Base-by-base conservation (phyloP, 495 filamentous ascomycete genomes). In the Talaromyces trachyspermus region DNA sequence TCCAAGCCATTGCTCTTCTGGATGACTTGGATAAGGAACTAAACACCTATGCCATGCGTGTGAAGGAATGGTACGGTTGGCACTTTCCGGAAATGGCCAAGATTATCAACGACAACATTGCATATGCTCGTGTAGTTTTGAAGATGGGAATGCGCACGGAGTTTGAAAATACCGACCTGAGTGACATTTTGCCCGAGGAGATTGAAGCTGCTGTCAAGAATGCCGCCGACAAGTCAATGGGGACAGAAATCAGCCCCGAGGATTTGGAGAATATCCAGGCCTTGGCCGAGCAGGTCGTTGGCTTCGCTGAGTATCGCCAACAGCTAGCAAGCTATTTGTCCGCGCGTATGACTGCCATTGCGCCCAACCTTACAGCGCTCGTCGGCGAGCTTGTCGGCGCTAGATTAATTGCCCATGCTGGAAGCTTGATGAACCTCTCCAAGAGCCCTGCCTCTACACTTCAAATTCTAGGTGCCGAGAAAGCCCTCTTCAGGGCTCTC, bases 61-160 rank as follows among this genome's bases (percentile, higher is more conserved):
- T 96, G 43, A 96, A 95, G 80, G 92, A 99, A 68, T 99, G 92
- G 92, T 99, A 99, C 58, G 92, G 92, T 48, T 99, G 92, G 92
- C 94, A 97, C 70, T 99, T 97, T 74, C 92, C 92, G 18, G 92
- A 99, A 70, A 77, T 99, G 77, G 89, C 85, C 50, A 86, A 86
- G 64, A 96, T 97, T 60, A 77, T 99, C 53, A 95, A 95, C 63
- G 92, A 99, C 77, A 99, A 99, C 68, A 69, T 96, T 44, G 94
- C 94, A 48, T 97, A 96, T 59, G 78, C 92, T 46, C 78, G 80
- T 41, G 79, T 97, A 41, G 89, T 97, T 49, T 69, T 91, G 45
- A 77, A 79, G 54, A 86, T 95, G 77, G 92, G 92, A 52, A 85
- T 94, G 79, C 81, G 92, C 44, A 71, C 78, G 43, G 87, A 87